phyloP scores from a whole-genome alignment of 2,329 filamentous ascomycete species.

The Stachybotrys elegans region DNA sequence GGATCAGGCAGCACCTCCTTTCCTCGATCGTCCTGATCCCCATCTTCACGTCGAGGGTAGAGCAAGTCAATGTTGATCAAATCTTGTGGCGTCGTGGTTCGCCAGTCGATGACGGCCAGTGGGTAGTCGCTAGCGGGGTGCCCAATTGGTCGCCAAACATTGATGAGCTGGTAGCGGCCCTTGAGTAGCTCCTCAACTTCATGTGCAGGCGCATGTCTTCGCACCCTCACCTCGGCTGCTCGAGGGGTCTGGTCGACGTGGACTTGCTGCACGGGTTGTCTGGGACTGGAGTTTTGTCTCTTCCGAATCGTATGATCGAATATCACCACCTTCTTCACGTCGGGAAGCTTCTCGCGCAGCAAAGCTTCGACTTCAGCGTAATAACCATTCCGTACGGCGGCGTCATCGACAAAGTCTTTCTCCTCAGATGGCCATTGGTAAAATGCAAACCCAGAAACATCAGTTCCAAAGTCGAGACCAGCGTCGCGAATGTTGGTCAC shows the following conservation, averaged over 20 bases:
- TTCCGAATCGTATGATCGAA: slow-evolving; percentile 70
- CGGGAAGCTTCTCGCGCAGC: slow-evolving; percentile 47
- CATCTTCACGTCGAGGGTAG: slow-evolving; percentile 16
- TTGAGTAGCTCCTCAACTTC: slow-evolving; percentile 31
- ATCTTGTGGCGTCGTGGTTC: slow-evolving; percentile 16
- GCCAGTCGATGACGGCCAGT: slow-evolving; percentile 17
- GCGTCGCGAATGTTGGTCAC: slow-evolving; percentile 17
- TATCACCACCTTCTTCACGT: slow-evolving; percentile 57
- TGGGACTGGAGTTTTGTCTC: slow-evolving; percentile 45
- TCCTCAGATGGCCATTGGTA: slow-evolving; percentile 35
- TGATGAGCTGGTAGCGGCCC: slow-evolving; percentile 48
- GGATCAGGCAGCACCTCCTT: slow-evolving; percentile 16
- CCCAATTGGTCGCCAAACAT: slow-evolving; percentile 32
- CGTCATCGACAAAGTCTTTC: slow-evolving; percentile 50
- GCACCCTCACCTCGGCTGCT: slow-evolving; percentile 57
- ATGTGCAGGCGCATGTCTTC: slow-evolving; percentile 50
- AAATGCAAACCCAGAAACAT: slow-evolving; percentile 18
- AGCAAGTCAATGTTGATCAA: slow-evolving; percentile 16
- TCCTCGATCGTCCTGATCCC: slow-evolving; percentile 16
- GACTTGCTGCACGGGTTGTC: slow-evolving; percentile 63
- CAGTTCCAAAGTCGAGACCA: slow-evolving; percentile 12
- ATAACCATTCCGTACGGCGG: slow-evolving; percentile 49
- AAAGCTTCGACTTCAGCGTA: slow-evolving; percentile 58
- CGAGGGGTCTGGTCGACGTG: slow-evolving; percentile 67
- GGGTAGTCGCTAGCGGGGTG: slow-evolving; percentile 17